Evolutionary conservation across 2,329 filamentous ascomycete genomes (phyloP).

Genomic region (Blumeria hordei): DNA sequence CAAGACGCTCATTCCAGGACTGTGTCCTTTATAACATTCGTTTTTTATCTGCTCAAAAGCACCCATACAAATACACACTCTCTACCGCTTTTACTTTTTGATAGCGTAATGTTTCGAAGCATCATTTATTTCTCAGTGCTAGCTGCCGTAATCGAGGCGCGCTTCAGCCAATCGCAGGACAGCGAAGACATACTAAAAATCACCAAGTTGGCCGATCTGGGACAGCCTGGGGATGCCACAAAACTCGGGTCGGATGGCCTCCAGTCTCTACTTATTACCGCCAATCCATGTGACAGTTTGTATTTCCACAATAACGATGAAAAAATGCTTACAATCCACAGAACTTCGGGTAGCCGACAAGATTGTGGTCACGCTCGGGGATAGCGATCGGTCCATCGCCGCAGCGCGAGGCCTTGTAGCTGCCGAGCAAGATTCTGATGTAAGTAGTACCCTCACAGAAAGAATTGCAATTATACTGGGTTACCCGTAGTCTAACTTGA

Average conservation of each 20-base stretch:
- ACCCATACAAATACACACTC: no score
- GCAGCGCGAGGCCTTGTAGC: conserved; percentile 38
- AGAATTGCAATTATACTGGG: background rate
- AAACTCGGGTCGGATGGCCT: conserved; percentile 39
- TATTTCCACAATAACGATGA: conserved; percentile 6
- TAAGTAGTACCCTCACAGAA: background rate
- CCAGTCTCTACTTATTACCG: conserved; percentile 34
- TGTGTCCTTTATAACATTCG: no score
- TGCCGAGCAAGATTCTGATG: conserved; percentile 50
- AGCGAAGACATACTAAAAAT: conserved; percentile 27
- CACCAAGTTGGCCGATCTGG: conserved; percentile 26
- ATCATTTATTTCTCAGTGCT: conserved; percentile 8
- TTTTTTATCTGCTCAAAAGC: no score
- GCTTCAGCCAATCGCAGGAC: conserved; percentile 36
- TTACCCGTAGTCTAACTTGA: background rate
- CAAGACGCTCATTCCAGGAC: no score
- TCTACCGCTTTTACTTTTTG: no score
- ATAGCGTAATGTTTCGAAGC: no score
- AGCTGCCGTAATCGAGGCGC: conserved; percentile 12
- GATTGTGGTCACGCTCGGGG: conserved; percentile 36
- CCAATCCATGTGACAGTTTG: conserved; percentile 35
- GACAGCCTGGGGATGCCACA: conserved; percentile 32
- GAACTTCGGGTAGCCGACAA: conserved; percentile 37
- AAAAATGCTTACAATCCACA: conserved; percentile 2
- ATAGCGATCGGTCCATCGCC: conserved; percentile 30